A percentile compares a stretch with the other conserved stretches of the same genome.
Conservation (phyloP, 1,139 yeast genomes). For the Saccharomycopsis phalli region DNA sequence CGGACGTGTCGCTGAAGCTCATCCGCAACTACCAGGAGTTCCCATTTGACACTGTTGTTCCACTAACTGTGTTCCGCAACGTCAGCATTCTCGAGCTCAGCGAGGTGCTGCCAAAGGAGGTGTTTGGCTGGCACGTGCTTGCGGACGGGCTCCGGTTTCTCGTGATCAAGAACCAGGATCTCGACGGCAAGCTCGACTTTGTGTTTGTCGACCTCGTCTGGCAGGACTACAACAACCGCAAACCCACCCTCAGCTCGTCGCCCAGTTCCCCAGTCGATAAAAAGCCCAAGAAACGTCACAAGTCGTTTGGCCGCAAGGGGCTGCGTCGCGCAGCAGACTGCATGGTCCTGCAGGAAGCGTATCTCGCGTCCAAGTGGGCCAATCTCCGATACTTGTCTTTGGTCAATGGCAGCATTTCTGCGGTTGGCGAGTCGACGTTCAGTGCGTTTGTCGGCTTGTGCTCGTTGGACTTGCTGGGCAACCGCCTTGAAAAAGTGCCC, state of each 20-base stretch:
- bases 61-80: conserved; percentile 50
- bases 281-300: conserved; percentile 18
- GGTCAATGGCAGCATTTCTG: conserved; percentile 43
- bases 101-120: conserved; percentile 55
- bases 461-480: conserved; percentile 50
- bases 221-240: conserved; percentile 27
- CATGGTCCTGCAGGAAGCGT: conserved; percentile 14
- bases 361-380: conserved; percentile 43
- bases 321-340: conserved; percentile 3
- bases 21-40: conserved; percentile 59
- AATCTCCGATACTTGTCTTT: conserved; percentile 49
- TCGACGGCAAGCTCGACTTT: conserved; percentile 42
- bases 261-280: conserved; percentile 10
- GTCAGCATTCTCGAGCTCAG: conserved; percentile 51
- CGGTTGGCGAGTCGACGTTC: conserved; percentile 37
- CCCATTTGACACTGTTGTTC: conserved; percentile 65
- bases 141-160: conserved; percentile 49
- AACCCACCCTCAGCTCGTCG: conserved; percentile 8
- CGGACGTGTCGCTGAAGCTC: conserved; percentile 46
- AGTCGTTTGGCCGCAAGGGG: conserved; percentile 18
- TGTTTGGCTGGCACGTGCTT: conserved; percentile 55
- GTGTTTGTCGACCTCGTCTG: conserved; percentile 42
- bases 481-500: conserved; percentile 43
- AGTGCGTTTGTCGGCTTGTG: conserved; percentile 42
- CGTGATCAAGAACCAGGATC: conserved; percentile 42